Evolutionary conservation across 495 filamentous ascomycete species (phyloP).

Genomic region (Penicillium goetzii): DNA sequence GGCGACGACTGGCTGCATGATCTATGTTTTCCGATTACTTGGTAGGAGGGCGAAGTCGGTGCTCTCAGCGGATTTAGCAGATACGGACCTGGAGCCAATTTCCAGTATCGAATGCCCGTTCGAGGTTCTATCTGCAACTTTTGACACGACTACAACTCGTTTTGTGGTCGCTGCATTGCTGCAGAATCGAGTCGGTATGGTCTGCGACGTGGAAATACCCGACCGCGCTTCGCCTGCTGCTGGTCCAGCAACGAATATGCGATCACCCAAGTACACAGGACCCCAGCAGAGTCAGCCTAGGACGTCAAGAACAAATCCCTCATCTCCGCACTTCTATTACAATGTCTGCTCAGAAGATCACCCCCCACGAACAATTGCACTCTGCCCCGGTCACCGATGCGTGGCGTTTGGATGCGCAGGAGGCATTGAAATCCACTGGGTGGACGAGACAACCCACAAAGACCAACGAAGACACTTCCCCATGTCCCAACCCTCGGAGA

Average conservation of each 20-base stretch:
- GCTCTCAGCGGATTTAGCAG: constrained; percentile 17
- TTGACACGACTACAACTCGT: constrained; percentile 62
- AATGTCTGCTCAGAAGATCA: constrained; percentile 68
- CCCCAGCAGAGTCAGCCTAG: not conserved
- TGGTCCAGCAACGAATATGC: constrained; percentile 13
- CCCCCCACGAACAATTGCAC: constrained; percentile 67
- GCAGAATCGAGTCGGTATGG: constrained; percentile 63
- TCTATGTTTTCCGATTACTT: constrained; percentile 63
- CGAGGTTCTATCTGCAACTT: constrained; percentile 62
- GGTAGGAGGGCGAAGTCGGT: constrained; percentile 28
- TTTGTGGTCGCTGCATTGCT: constrained; percentile 66
- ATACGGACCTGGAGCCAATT: constrained; percentile 46
- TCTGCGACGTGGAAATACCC: constrained; percentile 55
- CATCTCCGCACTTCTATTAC: constrained; percentile 48
- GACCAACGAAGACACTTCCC: constrained; percentile 66
- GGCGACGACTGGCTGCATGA: constrained; percentile 57
- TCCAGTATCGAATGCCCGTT: constrained; percentile 62
- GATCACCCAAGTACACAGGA: not conserved
- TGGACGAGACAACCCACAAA: constrained; percentile 63
- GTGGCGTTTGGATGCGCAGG: constrained; percentile 71
- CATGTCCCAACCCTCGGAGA: constrained; percentile 67
- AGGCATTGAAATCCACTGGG: constrained; percentile 75
- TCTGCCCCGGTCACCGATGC: constrained; percentile 69
- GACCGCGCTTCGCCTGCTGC: constrained; percentile 1
- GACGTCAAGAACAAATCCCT: constrained; percentile 32